phyloP scores from a whole-genome alignment of 2,329 filamentous ascomycete species.

The Chalara sp. region DNA sequence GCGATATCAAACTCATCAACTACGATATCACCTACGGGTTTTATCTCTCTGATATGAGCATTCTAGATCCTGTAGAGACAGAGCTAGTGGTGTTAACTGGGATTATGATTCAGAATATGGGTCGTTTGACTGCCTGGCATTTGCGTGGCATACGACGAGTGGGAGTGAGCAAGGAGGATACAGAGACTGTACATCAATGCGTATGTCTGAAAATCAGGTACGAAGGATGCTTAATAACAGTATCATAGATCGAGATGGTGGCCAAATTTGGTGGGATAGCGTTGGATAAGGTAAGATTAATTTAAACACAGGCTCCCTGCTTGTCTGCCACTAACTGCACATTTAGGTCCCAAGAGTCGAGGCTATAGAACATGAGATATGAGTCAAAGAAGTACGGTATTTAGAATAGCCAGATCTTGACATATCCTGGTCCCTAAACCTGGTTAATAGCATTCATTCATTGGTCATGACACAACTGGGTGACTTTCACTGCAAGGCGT shows the following conservation, averaged over 20 bases:
- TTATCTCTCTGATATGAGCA: conserved; percentile 48
- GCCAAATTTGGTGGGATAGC: conserved; percentile 24
- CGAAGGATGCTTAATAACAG: conserved; percentile 1
- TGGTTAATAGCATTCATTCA: no score
- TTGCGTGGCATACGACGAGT: conserved; percentile 41
- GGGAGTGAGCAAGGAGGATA: conserved; percentile 35
- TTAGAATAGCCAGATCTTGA: no score
- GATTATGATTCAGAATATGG: conserved; percentile 53
- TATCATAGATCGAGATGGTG: conserved; percentile 30
- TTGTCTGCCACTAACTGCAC: not conserved
- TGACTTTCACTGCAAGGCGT: no score
- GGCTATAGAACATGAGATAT: not conserved
- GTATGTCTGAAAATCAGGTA: conserved; percentile 13
- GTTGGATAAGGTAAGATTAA: not conserved
- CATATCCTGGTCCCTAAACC: no score
- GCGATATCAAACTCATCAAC: conserved; percentile 44
- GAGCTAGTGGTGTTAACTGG: conserved; percentile 46
- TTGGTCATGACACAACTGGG: no score
- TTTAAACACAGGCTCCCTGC: not conserved
- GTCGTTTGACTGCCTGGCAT: conserved; percentile 48
- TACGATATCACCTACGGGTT: conserved; percentile 51
- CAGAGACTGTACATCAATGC: conserved; percentile 30
- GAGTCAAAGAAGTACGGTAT: not conserved
- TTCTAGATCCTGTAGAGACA: conserved; percentile 47
- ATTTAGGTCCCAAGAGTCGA: not conserved